These are phyloP conservation scores for Penicillium hordei DNA, from an alignment of 2,329 filamentous ascomycete genomes.

Conservation along the genomic window DNA sequence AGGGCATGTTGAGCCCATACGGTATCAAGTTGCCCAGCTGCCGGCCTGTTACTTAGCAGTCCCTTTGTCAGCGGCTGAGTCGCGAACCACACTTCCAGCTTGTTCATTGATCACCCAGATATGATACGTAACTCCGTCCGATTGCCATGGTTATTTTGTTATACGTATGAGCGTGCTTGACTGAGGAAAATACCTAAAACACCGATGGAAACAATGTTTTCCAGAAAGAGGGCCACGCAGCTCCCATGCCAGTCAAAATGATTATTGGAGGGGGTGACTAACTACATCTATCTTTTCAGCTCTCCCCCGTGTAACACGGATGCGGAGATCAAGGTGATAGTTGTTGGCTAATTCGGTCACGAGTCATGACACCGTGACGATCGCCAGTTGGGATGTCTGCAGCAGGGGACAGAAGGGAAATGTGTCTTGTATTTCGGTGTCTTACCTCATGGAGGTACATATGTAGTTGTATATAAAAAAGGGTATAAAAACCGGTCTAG, in stretches of 20 bases:
- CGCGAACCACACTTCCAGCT: not conserved
- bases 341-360: not conserved
- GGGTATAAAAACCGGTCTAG: slow-evolving; percentile 11
- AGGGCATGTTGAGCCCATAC: not conserved
- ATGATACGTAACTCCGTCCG: not conserved
- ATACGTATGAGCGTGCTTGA: not conserved
- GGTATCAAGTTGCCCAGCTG: not conserved
- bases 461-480: slow-evolving; percentile 7
- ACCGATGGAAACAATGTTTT: not conserved
- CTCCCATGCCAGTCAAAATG: not conserved
- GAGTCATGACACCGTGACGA: not conserved
- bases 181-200: not conserved
- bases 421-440: not conserved
- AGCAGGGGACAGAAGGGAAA: not conserved
- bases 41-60: not conserved
- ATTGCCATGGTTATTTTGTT: not conserved
- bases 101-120: not conserved
- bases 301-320: not conserved
- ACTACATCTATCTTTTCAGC: not conserved
- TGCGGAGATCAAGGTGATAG: not conserved
- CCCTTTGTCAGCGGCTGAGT: no score
- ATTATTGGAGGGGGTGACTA: not conserved
- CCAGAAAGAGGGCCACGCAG: not conserved
- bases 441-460: not conserved
- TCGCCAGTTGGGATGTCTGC: not conserved